phyloP scores from a whole-genome alignment of 2,329 filamentous ascomycete genomes.

The Ampelomyces quisqualis region DNA sequence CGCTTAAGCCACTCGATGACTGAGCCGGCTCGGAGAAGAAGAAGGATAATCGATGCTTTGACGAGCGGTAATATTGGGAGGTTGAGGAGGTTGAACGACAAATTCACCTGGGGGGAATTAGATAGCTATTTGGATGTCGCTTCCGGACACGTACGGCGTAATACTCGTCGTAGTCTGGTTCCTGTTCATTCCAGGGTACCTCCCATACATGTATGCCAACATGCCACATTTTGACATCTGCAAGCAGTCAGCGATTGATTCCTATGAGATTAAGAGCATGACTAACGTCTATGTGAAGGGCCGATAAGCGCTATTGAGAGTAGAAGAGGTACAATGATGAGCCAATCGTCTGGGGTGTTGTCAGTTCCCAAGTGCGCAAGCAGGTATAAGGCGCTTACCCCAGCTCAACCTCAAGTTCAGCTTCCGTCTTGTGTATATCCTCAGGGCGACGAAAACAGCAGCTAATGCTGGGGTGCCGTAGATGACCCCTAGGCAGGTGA shows the following conservation, averaged over 20 bases:
- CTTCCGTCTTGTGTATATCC: slow-evolving; percentile 43
- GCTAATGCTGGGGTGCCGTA: slow-evolving; percentile 37
- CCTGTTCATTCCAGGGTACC: slow-evolving; percentile 36
- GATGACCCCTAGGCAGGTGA: slow-evolving; percentile 43
- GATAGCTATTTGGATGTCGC: too few species aligned
- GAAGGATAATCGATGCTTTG: slow-evolving; percentile 45
- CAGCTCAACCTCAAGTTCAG: slow-evolving; percentile 40
- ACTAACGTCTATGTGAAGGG: slow-evolving; percentile 40
- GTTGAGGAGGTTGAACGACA: slow-evolving; percentile 45
- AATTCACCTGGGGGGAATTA: slow-evolving; percentile 25
- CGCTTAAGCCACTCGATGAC: slow-evolving; percentile 44
- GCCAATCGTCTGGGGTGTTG: slow-evolving; percentile 39
- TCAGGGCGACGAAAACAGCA: slow-evolving; percentile 37
- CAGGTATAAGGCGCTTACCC: slow-evolving; percentile 26
- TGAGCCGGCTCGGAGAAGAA: slow-evolving; percentile 43
- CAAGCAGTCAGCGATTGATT: background rate
- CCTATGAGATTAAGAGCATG: background rate
- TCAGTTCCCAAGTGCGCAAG: slow-evolving; percentile 18
- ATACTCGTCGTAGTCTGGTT: slow-evolving; percentile 42
- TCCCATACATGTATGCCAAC: slow-evolving; percentile 42
- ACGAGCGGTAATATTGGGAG: slow-evolving; percentile 46
- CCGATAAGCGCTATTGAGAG: slow-evolving; percentile 43
- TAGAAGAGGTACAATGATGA: slow-evolving; percentile 40
- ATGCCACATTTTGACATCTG: slow-evolving; percentile 44
- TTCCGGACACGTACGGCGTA: slow-evolving; percentile 28